Evolutionary conservation across 2,329 filamentous ascomycete species (phyloP).

Genomic region (Coleophoma crateriformis): DNA sequence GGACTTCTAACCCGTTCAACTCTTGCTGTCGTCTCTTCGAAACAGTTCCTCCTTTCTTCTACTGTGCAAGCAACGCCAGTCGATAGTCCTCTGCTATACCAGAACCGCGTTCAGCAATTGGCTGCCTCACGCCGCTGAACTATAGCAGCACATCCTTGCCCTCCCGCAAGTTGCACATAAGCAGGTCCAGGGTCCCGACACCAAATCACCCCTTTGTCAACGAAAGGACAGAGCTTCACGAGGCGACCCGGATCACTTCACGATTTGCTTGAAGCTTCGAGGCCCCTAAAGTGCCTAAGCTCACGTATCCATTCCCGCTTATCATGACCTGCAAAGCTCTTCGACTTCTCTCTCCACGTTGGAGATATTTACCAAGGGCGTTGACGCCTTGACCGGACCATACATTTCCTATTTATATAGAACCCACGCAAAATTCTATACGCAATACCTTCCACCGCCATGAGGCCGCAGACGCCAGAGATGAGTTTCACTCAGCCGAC

Average conservation of each 20-base stretch:
- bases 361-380: constrained; percentile 26
- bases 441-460: constrained; percentile 18
- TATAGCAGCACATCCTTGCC: constrained; percentile 10
- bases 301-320: constrained; percentile 6
- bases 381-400: constrained; percentile 23
- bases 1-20: constrained; percentile 1
- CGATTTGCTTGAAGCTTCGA: constrained; percentile 15
- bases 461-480: constrained; percentile 37
- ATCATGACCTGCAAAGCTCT: constrained; percentile 29
- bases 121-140: constrained; percentile 15
- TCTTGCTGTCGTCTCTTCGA: constrained; percentile 11
- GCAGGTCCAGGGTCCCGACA: background rate
- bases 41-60: constrained; percentile 12
- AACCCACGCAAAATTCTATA: constrained; percentile 2
- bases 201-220: background rate
- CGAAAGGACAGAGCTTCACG: background rate
- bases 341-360: constrained; percentile 24
- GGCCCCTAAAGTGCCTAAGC: constrained; percentile 15
- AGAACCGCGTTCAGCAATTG: constrained; percentile 13
- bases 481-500: constrained; percentile 30
- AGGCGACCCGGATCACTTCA: background rate
- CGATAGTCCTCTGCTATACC: constrained; percentile 6
- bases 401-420: constrained; percentile 4
- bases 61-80: constrained; percentile 15
- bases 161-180: constrained; percentile 7